phyloP scores from a whole-genome alignment of 257 asterid genomes.

The Fraxinus americana region DNA sequence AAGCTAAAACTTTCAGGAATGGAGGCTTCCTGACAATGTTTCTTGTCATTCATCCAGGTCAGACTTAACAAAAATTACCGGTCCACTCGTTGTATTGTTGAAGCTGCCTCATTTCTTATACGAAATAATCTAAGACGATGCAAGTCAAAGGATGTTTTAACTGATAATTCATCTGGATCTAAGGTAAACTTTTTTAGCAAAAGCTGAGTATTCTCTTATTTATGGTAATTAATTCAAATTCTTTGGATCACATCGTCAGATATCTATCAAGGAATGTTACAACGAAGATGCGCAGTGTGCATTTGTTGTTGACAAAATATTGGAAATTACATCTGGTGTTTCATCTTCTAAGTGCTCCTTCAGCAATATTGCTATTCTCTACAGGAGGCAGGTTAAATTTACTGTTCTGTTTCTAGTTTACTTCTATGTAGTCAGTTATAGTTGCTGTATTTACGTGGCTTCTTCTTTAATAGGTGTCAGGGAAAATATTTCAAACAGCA shows the following conservation, averaged over 20 bases:
- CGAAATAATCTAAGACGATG: slow-evolving; percentile 71
- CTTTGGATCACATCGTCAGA: slow-evolving; percentile 45
- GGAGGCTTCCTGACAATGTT: slow-evolving; percentile 22
- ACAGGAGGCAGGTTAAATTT: slow-evolving; percentile 92
- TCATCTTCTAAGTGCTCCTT: slow-evolving; percentile 65
- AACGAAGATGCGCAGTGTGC: slow-evolving; percentile 93
- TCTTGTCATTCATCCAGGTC: slow-evolving; percentile 57
- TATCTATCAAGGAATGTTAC: slow-evolving; percentile 82
- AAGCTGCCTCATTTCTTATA: slow-evolving; percentile 89
- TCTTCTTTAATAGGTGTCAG: slow-evolving; percentile 67
- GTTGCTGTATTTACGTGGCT: slow-evolving; percentile 7
- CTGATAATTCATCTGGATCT: slow-evolving; percentile 82
- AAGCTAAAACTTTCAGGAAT: slow-evolving; percentile 16
- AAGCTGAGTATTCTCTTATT: slow-evolving; percentile 9
- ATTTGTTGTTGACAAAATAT: slow-evolving; percentile 87
- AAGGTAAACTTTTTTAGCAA: slow-evolving; percentile 54
- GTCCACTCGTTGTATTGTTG: slow-evolving; percentile 90
- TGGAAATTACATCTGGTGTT: slow-evolving; percentile 70
- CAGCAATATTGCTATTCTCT: slow-evolving; percentile 77
- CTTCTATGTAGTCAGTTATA: slow-evolving; percentile 23
- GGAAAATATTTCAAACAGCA: slow-evolving; percentile 85
- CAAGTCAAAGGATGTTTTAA: slow-evolving; percentile 64
- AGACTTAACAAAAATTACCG: slow-evolving; percentile 82
- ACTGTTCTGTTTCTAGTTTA: slow-evolving; percentile 20
- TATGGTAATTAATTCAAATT: slow-evolving; percentile 20